Evolutionary conservation across 805 yeast genomes (phyloP).

Genomic region (Nadsonia fulvescens): DNA sequence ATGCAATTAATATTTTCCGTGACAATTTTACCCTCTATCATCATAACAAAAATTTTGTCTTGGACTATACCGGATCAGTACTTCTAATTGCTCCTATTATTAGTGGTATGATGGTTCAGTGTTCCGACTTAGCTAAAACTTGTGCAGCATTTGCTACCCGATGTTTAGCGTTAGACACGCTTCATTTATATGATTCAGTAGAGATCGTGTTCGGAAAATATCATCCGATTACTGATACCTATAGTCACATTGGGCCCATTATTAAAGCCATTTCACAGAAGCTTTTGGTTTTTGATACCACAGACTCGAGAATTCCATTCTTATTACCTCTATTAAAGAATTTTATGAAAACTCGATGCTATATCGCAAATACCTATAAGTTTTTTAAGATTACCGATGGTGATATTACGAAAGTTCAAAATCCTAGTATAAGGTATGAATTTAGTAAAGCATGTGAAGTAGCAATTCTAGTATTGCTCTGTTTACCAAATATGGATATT

Average conservation of each 20-base stretch:
- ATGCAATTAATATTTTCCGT: too few species aligned
- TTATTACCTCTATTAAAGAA: constrained; percentile 12
- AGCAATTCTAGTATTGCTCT: constrained; percentile 31
- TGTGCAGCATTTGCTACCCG: constrained; percentile 1
- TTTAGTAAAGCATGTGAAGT: constrained; percentile 29
- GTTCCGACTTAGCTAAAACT: neutral
- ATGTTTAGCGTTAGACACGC: constrained; percentile 2
- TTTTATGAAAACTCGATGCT: constrained; percentile 22
- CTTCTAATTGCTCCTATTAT: too few species aligned
- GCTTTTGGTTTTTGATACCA: constrained; percentile 4
- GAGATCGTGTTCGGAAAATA: too few species aligned
- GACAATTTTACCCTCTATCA: too few species aligned
- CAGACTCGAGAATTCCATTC: constrained; percentile 4
- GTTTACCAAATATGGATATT: constrained; percentile 32
- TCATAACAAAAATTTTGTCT: too few species aligned
- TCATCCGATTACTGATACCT: too few species aligned
- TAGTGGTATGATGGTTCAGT: constrained; percentile 1
- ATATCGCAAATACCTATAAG: constrained; percentile 16
- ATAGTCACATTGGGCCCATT: too few species aligned
- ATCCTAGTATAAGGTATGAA: constrained; percentile 15
- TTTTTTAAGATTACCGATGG: constrained; percentile 13
- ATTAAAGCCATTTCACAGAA: constrained; percentile 1
- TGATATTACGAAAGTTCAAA: constrained; percentile 14
- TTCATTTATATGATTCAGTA: too few species aligned
- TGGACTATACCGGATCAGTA: too few species aligned